Evolutionary conservation across 805 yeast genomes (phyloP).

Genomic region (Candida bentonensis): DNA sequence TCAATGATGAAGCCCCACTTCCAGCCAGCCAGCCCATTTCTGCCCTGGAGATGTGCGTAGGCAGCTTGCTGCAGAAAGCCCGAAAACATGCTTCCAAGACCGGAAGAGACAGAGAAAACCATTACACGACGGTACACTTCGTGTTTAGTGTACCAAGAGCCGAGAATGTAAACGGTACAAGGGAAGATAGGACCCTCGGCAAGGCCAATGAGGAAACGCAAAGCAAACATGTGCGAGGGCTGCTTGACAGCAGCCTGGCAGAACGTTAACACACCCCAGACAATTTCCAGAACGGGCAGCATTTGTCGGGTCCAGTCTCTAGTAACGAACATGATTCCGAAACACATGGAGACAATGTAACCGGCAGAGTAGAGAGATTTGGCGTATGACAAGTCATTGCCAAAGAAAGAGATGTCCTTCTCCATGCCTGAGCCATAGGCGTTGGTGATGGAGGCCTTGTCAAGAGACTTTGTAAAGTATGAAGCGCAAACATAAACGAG

Average conservation of each 20-base stretch:
- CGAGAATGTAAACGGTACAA: conserved; percentile 27
- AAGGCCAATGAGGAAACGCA: conserved; percentile 30
- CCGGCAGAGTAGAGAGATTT: conserved; percentile 31
- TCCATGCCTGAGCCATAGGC: conserved; percentile 49
- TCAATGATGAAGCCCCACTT: conserved; percentile 57
- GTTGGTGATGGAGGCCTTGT: conserved; percentile 32
- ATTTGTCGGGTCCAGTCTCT: conserved; percentile 21
- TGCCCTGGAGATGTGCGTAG: conserved; percentile 25
- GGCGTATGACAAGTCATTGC: conserved; percentile 33
- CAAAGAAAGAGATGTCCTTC: conserved; percentile 28
- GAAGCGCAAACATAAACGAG: conserved; percentile 22
- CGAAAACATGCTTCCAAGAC: conserved; percentile 29
- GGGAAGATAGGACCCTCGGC: conserved; percentile 32
- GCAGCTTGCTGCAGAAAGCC: conserved; percentile 34
- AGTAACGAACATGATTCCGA: conserved; percentile 23
- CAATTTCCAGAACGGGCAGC: conserved; percentile 23
- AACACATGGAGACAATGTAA: conserved; percentile 33
- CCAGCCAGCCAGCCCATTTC: conserved; percentile 38
- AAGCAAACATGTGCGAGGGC: conserved; percentile 24
- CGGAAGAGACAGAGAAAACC: conserved; percentile 26
- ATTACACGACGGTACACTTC: conserved; percentile 30
- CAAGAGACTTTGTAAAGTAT: conserved; percentile 36
- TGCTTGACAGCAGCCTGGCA: conserved; percentile 21
- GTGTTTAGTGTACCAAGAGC: conserved; percentile 32
- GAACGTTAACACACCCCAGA: conserved; percentile 27